Conservation (phyloP, 139 green algal species). For the Chlorella sorokiniana region DNA sequence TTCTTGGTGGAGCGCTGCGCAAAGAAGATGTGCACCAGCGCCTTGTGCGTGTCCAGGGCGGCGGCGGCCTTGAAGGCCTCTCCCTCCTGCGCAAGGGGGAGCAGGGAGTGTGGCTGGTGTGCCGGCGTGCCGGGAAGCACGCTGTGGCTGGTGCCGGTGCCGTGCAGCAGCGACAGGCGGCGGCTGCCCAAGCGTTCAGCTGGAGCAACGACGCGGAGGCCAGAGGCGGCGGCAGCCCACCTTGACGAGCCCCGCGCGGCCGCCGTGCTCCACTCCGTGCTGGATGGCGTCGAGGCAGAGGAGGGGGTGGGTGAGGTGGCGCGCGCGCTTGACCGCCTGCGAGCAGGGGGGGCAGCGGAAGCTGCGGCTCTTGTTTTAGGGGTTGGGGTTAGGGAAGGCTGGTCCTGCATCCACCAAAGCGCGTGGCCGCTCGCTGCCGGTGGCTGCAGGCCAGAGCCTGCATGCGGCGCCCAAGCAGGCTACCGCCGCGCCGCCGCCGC, state of each 20-base stretch:
- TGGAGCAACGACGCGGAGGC: not conserved
- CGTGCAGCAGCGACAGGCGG: not conserved
- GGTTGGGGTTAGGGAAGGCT: too few species aligned
- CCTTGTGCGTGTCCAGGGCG: conserved; percentile 86
- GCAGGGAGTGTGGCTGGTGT: not conserved
- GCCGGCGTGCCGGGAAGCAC: too few species aligned
- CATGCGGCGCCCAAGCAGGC: too few species aligned
- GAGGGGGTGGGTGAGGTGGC: conserved; percentile 84
- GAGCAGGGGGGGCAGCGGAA: not conserved
- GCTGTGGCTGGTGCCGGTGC: too few species aligned
- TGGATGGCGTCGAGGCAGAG: conserved; percentile 94
- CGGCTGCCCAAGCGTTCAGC: not conserved
- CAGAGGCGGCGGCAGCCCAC: conserved; percentile 27
- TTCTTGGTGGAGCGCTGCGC: conserved; percentile 92
- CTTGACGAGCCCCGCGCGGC: conserved; percentile 77
- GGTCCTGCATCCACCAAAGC: too few species aligned
- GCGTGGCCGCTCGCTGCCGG: too few species aligned
- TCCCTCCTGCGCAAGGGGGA: conserved; percentile 55
- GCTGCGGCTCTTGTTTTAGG: not conserved
- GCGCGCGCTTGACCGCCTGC: conserved; percentile 60
- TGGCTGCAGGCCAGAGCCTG: too few species aligned
- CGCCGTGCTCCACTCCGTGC: conserved; percentile 80
- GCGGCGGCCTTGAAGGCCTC: conserved; percentile 77
- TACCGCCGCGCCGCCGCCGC: too few species aligned
- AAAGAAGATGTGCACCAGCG: conserved; percentile 99